Percentiles rank a stretch among this genome's conserved stretches.
Evolutionary conservation across 352 stramenopile genomes (phyloP).

Genomic region (Pythium catenulatum): DNA sequence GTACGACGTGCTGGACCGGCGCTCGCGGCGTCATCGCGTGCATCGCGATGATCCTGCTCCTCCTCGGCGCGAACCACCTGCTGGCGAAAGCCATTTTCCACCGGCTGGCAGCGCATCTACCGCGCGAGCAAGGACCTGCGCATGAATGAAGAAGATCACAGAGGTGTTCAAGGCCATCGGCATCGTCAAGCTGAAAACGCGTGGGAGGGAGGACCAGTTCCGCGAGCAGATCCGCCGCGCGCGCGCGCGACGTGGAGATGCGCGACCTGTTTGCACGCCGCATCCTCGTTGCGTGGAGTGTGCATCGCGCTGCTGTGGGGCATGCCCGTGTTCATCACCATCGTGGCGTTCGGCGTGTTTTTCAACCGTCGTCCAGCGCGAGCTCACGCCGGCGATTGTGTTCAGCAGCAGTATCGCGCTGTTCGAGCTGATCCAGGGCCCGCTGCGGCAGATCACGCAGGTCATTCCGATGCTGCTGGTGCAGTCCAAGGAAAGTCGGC

Average conservation of each 20-base stretch:
- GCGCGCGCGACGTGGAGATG: no score
- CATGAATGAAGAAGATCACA: conserved; percentile 66
- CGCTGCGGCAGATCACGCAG: conserved; percentile 66
- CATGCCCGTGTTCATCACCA: conserved; percentile 74
- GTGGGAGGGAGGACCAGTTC: conserved; percentile 92
- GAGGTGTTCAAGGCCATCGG: conserved; percentile 86
- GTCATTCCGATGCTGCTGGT: conserved; percentile 83
- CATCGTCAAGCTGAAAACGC: conserved; percentile 97
- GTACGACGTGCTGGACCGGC: conserved; percentile 65
- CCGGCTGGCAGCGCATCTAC: conserved; percentile 44
- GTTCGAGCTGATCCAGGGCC: conserved; percentile 87
- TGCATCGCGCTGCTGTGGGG: no score
- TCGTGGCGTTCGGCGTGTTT: conserved; percentile 71
- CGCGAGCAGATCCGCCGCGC: conserved; percentile 72
- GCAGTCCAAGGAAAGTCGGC: conserved; percentile 85
- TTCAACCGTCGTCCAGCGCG: conserved; percentile 77
- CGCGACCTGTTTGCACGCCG: no score
- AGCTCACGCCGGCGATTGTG: conserved; percentile 86
- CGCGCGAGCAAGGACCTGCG: conserved; percentile 65
- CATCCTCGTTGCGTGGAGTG: no score
- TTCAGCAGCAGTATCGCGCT: conserved; percentile 78
- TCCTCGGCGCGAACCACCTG: conserved; percentile 68
- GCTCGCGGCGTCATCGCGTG: conserved; percentile 70
- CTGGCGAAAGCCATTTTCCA: conserved; percentile 65
- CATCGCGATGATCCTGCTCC: conserved; percentile 69